Base-by-base conservation (phyloP, 1,139 yeast genomes). In the Kurtzmaniella quercitrusa region DNA sequence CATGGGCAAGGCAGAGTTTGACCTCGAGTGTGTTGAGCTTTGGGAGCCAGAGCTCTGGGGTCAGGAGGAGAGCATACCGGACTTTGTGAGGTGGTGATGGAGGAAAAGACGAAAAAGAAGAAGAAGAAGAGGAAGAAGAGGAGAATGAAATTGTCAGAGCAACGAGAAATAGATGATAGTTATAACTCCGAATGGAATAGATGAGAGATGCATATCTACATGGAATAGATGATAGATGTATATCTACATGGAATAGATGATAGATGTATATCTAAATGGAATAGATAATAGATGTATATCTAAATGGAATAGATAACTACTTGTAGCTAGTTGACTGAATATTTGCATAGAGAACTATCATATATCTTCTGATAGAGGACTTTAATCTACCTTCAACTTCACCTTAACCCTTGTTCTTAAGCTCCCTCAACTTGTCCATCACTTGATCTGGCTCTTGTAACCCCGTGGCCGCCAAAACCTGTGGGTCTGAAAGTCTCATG, bases 1-100 rank as follows among this genome's bases (percentile, higher is more conserved):
- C 3, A 83, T 88, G 57, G 97, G 96, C 3, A 93, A 91, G 64
- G 91, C 93, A 14, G 97, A 89, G 54, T 85, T 84, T 45, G 98
- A 91, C 65, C 74, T 91, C 57, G 96, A 89, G 61, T 75, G 75
- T 46, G 73, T 71, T 41, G 71, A 66, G 56, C 50, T 71, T 40
- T 73, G 77, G 76, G 76, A 72, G 50, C 79, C 79, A 1, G 75
- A 70, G 45, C 56, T 73, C 33, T 58, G 59, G 56, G 61, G 63
- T 16, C 61, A 61, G 34, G 64, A 62, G 40, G 56, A 53, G 2
- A 53, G 58, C 43, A 62, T 60, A 49, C 75, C 75, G 1, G 73
- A 65, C 38, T 70, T 70, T 49, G 63, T 69, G 9, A 46, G 75
- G 46, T 57, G 43, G 27, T 43, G 39, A 25, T 10, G 25, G 25